These are phyloP conservation scores for Hylodesmum podocarpum DNA, from an alignment of 306 rosid genomes.

Conservation along the genomic window DNA sequence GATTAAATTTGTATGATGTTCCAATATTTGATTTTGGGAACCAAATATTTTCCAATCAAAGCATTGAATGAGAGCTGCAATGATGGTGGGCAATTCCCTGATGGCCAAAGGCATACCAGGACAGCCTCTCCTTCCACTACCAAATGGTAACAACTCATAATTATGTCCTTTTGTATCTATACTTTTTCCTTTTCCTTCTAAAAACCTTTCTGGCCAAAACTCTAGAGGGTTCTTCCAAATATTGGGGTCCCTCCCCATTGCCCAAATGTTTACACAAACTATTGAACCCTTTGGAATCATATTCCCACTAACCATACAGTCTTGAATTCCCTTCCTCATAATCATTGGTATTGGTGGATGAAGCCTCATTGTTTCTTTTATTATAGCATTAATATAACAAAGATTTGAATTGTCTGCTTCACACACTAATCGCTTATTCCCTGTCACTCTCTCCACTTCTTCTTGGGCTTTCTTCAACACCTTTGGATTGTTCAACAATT, in stretches of 20 bases:
- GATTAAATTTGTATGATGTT: background rate
- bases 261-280: conserved; percentile 40
- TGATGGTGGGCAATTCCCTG: conserved; percentile 38
- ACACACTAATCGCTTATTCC: conserved; percentile 30
- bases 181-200: background rate
- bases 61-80: conserved; percentile 51
- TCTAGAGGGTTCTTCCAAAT: conserved; percentile 40
- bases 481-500: conserved; percentile 50
- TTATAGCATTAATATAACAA: conserved; percentile 49
- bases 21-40: background rate
- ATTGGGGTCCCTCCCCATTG: conserved; percentile 29
- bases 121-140: conserved; percentile 58
- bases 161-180: conserved; percentile 33
- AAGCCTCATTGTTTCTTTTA: conserved; percentile 50
- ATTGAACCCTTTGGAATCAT: conserved; percentile 31
- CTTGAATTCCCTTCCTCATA: conserved; percentile 38
- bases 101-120: conserved; percentile 50
- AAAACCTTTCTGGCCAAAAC: conserved; percentile 40
- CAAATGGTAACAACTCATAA: conserved; percentile 50
- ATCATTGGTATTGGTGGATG: conserved; percentile 48
- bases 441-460: conserved; percentile 41
- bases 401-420: conserved; percentile 49
- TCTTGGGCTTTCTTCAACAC: conserved; percentile 41
- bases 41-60: conserved; percentile 46
- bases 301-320: conserved; percentile 31